phyloP scores from a whole-genome alignment of 257 asterid species.

The Gynochthodes officinalis region DNA sequence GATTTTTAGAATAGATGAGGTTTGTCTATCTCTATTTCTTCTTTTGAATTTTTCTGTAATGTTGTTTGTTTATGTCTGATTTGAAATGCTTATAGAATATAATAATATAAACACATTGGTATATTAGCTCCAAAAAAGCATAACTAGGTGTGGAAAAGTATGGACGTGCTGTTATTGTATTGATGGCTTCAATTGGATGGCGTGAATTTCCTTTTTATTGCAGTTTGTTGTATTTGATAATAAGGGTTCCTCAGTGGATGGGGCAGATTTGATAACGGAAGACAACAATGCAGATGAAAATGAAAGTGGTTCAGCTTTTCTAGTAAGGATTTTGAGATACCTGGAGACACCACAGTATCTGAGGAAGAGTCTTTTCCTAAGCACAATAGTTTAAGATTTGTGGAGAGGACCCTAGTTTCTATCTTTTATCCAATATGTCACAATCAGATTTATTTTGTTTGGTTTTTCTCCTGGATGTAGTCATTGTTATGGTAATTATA shows the following conservation, averaged over 20 bases:
- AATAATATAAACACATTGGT: not conserved
- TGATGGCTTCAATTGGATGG: not conserved
- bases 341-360: constrained; percentile 98
- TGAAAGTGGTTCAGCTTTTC: constrained; percentile 80
- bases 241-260: constrained; percentile 44
- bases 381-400: constrained; percentile 82
- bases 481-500: not conserved
- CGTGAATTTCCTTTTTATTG: constrained; percentile 13
- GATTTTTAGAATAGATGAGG: constrained; percentile 89
- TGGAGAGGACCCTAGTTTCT: constrained; percentile 48
- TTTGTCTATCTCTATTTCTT: constrained; percentile 17
- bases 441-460: not conserved
- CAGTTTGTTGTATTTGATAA: constrained; percentile 83
- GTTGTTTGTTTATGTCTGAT: not conserved
- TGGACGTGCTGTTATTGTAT: not conserved
- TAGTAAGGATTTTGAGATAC: constrained; percentile 77
- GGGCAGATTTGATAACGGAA: constrained; percentile 34
- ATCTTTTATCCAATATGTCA: not conserved
- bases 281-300: constrained; percentile 43
- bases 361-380: constrained; percentile 80
- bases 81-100: not conserved
- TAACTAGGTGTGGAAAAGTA: not conserved
- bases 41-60: not conserved
- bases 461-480: not conserved
- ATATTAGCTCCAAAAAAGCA: not conserved